Conservation (phyloP, 2,329 filamentous ascomycete genomes). For the Pyrenochaeta sp. region DNA sequence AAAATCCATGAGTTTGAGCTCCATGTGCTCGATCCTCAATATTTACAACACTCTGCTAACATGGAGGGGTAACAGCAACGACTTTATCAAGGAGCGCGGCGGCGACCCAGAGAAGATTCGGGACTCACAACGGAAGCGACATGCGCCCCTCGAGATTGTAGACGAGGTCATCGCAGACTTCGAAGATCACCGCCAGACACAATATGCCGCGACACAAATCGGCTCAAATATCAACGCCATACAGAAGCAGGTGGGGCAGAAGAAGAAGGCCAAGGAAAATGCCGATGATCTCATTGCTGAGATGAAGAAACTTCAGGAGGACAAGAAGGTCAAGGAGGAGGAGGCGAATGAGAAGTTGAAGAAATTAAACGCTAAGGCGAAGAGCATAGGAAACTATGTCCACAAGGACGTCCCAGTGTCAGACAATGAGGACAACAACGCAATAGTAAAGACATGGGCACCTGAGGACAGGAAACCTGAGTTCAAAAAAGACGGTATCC, state of each 20-base stretch:
- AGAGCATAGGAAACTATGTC: conserved; percentile 88
- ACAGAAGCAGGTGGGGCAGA: conserved; percentile 88
- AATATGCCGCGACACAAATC: conserved; percentile 81
- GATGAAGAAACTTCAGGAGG: conserved; percentile 79
- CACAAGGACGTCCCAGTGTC: conserved; percentile 86
- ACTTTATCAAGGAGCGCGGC: conserved; percentile 76
- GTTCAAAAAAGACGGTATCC: conserved; percentile 82
- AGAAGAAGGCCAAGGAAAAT: conserved; percentile 92
- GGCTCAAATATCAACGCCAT: conserved; percentile 85
- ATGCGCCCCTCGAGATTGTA: conserved; percentile 82
- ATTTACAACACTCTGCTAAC: conserved; percentile 13
- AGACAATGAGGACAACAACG: conserved; percentile 90
- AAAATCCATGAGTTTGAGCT: not conserved
- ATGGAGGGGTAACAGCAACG: conserved; percentile 52
- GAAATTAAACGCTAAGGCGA: conserved; percentile 78
- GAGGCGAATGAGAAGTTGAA: conserved; percentile 78
- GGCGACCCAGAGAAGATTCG: conserved; percentile 91
- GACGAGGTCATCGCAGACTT: conserved; percentile 90
- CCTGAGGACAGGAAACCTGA: conserved; percentile 77
- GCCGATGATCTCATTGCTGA: conserved; percentile 80
- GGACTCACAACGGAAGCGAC: conserved; percentile 85
- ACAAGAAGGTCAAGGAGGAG: conserved; percentile 82
- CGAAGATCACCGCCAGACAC: conserved; percentile 82
- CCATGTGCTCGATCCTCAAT: not conserved
- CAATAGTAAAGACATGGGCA: conserved; percentile 77